These are phyloP conservation scores for Rachicladosporium sp. DNA, from an alignment of 2,329 filamentous ascomycete genomes.

Conservation along the genomic window DNA sequence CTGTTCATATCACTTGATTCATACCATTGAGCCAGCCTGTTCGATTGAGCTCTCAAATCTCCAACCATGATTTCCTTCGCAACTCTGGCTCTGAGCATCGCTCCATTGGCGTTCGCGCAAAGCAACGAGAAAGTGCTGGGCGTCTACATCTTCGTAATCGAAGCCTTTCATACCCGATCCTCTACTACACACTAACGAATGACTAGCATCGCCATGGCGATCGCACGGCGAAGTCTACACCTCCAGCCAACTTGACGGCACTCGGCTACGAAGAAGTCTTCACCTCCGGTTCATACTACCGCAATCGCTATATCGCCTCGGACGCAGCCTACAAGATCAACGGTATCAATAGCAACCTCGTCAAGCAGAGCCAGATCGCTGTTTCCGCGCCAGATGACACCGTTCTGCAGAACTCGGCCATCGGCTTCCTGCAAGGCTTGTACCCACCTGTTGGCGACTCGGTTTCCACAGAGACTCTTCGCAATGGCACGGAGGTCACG, in stretches of 20 bases:
- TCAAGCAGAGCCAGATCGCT: constrained; percentile 56
- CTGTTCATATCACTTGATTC: too few relatives aligned
- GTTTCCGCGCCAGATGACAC: constrained; percentile 57
- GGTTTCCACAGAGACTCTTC: constrained; percentile 47
- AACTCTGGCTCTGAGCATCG: constrained; percentile 11
- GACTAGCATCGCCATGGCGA: constrained; percentile 65
- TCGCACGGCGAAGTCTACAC: constrained; percentile 63
- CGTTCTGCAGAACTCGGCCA: constrained; percentile 71
- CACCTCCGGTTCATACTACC: constrained; percentile 61
- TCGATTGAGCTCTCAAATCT: too few relatives aligned
- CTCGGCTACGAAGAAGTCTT: constrained; percentile 68
- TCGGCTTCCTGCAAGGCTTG: constrained; percentile 73
- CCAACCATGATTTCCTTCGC: background rate
- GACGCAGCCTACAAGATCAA: constrained; percentile 49
- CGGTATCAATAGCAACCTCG: constrained; percentile 53
- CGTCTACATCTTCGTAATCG: constrained; percentile 56
- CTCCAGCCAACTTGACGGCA: constrained; percentile 60
- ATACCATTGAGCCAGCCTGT: too few relatives aligned
- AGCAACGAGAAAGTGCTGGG: constrained; percentile 59
- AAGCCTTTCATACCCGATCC: too few relatives aligned
- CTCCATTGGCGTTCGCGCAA: constrained; percentile 15
- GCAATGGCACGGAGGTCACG: constrained; percentile 54
- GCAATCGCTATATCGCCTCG: constrained; percentile 57
- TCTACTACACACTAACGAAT: too few relatives aligned
- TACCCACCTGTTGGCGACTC: constrained; percentile 60